phyloP scores from a whole-genome alignment of 2,329 filamentous ascomycete species.

The Arthroderma sp. region DNA sequence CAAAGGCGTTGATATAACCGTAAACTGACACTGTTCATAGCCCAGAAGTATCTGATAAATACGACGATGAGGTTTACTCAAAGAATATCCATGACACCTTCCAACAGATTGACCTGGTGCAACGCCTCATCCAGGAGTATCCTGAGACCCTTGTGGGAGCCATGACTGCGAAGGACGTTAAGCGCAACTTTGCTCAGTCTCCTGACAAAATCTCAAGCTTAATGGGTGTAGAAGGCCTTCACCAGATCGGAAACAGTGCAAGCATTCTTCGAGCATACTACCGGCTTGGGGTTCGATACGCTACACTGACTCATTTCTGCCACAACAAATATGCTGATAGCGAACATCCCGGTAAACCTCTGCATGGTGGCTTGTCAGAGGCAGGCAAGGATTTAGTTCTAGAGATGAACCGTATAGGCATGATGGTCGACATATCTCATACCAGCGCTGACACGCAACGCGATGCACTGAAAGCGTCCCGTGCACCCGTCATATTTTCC shows the following conservation, averaged over 20 bases:
- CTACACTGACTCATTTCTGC: constrained; percentile 85
- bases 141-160: constrained; percentile 47
- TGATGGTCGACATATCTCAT: constrained; percentile 86
- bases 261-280: constrained; percentile 61
- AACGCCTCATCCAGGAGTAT: constrained; percentile 51
- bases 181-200: constrained; percentile 53
- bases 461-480: constrained; percentile 62
- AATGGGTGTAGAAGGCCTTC: constrained; percentile 72
- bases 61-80: constrained; percentile 17
- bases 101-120: constrained; percentile 62
- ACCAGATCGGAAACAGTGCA: constrained; percentile 75
- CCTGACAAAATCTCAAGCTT: constrained; percentile 59
- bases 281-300: constrained; percentile 69
- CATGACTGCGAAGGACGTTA: constrained; percentile 46
- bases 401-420: constrained; percentile 90
- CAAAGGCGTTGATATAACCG: constrained; percentile 11
- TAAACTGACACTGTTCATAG: not conserved
- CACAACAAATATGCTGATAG: constrained; percentile 84
- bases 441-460: constrained; percentile 69
- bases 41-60: constrained; percentile 6
- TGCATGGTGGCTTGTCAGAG: constrained; percentile 55
- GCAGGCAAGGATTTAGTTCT: constrained; percentile 56
- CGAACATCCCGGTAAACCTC: constrained; percentile 42
- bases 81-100: constrained; percentile 54
- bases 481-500: constrained; percentile 75